phyloP scores from a whole-genome alignment of 768 basidiomycete species.

The Saitozyma podzolica region DNA sequence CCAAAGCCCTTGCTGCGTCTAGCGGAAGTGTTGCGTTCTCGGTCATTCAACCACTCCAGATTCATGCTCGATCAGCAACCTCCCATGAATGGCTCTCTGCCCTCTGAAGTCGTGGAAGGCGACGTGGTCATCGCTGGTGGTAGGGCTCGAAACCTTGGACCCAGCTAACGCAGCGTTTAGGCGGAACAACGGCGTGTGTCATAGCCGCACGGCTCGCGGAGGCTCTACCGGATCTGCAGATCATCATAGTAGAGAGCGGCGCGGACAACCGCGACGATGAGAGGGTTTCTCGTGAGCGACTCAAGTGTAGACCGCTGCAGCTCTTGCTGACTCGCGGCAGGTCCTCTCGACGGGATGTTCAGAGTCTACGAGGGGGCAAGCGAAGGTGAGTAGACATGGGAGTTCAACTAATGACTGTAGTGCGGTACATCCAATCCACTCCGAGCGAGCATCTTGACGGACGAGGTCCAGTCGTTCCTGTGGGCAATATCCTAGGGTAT shows the following conservation, averaged over 20 bases:
- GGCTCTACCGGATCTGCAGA: conserved; percentile 15
- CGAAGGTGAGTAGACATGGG: conserved; percentile 8
- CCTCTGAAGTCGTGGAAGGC: no score
- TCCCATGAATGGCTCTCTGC: no score
- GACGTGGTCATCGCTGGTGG: no score
- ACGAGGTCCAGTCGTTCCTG: conserved; percentile 13
- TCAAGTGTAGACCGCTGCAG: not conserved
- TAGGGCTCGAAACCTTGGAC: no score
- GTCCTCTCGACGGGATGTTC: conserved; percentile 26
- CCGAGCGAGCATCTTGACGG: conserved; percentile 14
- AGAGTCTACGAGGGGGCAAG: conserved; percentile 13
- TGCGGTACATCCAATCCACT: not conserved
- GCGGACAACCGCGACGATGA: conserved; percentile 10
- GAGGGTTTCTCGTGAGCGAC: conserved; percentile 7
- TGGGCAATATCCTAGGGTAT: conserved; percentile 26
- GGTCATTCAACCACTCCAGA: no score
- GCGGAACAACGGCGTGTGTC: conserved; percentile 23
- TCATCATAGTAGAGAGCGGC: conserved; percentile 20
- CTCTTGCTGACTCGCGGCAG: not conserved
- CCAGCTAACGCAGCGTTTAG: conserved; percentile 2
- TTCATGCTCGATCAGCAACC: no score
- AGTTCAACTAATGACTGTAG: conserved; percentile 2
- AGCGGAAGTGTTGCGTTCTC: no score
- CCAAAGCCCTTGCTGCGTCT: no score
- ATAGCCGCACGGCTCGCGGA: conserved; percentile 21